Evolutionary conservation across 139 green algal species (phyloP).

Genomic region (Micromonas commoda): DNA sequence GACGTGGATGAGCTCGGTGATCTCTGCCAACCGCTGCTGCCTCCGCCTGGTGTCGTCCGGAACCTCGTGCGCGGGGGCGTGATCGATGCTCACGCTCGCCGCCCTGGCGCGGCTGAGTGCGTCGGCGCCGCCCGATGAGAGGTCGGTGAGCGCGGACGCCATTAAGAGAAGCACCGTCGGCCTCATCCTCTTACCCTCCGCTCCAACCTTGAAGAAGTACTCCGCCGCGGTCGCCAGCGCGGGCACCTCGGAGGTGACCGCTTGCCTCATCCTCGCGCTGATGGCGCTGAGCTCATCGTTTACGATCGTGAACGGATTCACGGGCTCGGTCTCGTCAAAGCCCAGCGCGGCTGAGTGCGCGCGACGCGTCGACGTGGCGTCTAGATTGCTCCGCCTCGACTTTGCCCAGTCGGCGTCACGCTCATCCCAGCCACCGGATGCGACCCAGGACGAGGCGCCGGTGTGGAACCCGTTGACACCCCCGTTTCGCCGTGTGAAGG

Average conservation of each 20-base stretch:
- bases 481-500: too few species aligned
- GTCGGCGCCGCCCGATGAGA: background rate
- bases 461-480: too few species aligned
- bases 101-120: background rate
- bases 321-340: background rate
- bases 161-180: slow-evolving; percentile 82
- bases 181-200: slow-evolving; percentile 85
- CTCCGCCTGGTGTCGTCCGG: slow-evolving; percentile 27
- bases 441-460: too few species aligned
- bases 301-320: slow-evolving; percentile 41
- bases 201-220: slow-evolving; percentile 81
- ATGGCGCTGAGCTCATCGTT: slow-evolving; percentile 36
- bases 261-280: slow-evolving; percentile 34
- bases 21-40: slow-evolving; percentile 92
- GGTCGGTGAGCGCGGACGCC: slow-evolving; percentile 59
- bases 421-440: too few species aligned
- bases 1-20: slow-evolving; percentile 93
- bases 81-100: background rate
- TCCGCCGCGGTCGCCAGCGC: slow-evolving; percentile 65
- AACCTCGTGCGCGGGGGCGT: slow-evolving; percentile 38
- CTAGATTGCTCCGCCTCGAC: too few species aligned
- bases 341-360: background rate
- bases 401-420: too few species aligned
- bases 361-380: too few species aligned
- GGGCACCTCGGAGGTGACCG: slow-evolving; percentile 62